These are phyloP conservation scores for Didymella pinodella DNA, from an alignment of 2,329 filamentous ascomycete species.

Conservation along the genomic window DNA sequence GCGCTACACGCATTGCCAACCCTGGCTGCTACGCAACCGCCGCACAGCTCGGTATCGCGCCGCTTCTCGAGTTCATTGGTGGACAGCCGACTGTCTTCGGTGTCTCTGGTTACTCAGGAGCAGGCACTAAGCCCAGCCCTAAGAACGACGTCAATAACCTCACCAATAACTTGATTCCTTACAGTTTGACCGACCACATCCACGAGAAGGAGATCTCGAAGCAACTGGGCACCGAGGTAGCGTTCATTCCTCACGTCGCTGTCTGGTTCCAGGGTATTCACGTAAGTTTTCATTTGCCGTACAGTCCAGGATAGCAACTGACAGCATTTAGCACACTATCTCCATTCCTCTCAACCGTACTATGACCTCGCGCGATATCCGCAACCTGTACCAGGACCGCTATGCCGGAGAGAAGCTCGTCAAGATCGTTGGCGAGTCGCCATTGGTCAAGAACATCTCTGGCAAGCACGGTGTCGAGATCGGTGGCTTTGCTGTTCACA, in stretches of 20 bases:
- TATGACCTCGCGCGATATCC: constrained; percentile 90
- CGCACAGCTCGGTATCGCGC: constrained; percentile 87
- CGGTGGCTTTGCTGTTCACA: constrained; percentile 93
- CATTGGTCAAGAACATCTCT: constrained; percentile 82
- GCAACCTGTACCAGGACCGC: constrained; percentile 93
- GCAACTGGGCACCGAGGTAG: constrained; percentile 77
- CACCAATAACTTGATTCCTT: constrained; percentile 87
- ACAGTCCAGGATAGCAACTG: not conserved
- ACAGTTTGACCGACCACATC: constrained; percentile 90
- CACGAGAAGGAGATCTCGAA: constrained; percentile 89
- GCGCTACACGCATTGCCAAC: constrained; percentile 84
- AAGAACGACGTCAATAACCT: constrained; percentile 91
- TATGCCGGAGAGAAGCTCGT: constrained; percentile 96
- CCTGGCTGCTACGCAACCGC: constrained; percentile 96
- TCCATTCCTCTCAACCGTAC: constrained; percentile 84
- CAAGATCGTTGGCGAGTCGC: constrained; percentile 88
- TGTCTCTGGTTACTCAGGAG: constrained; percentile 92
- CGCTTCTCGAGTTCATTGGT: constrained; percentile 78
- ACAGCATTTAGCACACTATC: constrained; percentile 73
- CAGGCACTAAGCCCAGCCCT: constrained; percentile 89
- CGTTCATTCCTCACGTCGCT: constrained; percentile 94
- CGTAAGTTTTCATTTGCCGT: constrained; percentile 47
- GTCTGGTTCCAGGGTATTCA: constrained; percentile 97
- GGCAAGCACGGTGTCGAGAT: constrained; percentile 91
- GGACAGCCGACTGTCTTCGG: constrained; percentile 86